Evolutionary conservation across 441 rosid species (phyloP).

Genomic region (Euphorbia corollata): DNA sequence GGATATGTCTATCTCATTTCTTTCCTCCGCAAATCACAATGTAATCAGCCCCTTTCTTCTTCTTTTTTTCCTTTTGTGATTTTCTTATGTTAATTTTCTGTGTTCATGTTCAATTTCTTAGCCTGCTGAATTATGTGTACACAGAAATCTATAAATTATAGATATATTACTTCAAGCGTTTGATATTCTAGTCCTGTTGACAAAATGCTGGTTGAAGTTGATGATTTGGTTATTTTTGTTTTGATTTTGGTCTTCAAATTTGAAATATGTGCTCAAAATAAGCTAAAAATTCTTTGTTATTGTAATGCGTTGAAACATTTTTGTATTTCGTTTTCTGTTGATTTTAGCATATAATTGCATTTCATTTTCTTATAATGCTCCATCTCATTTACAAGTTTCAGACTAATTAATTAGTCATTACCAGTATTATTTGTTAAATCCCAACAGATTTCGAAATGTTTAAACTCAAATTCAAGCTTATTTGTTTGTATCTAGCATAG

Average conservation of each 20-base stretch:
- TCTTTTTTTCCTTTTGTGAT: too few relatives aligned
- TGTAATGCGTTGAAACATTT: not conserved
- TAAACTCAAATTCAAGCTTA: too few relatives aligned
- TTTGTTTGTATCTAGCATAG: not conserved
- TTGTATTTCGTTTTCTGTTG: not conserved
- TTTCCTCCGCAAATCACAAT: slow-evolving; percentile 58
- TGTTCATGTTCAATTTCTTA: not conserved
- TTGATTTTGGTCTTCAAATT: not conserved
- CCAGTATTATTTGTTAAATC: not conserved
- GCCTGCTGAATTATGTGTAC: not conserved
- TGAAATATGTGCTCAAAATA: not conserved
- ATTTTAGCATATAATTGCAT: not conserved
- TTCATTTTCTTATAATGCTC: too few relatives aligned
- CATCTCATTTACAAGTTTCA: not conserved
- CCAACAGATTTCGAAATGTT: too few relatives aligned
- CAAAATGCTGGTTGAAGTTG: not conserved
- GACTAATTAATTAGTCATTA: not conserved
- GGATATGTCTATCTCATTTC: slow-evolving; percentile 72
- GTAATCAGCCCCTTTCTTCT: slow-evolving; percentile 29
- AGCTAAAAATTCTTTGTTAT: not conserved
- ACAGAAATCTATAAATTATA: not conserved
- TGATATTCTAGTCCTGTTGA: not conserved
- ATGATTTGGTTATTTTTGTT: not conserved
- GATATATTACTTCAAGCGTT: not conserved
- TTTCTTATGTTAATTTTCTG: not conserved